Percentiles rank a stretch among this genome's conserved stretches.
These are phyloP conservation scores for Fusarium continuum DNA, from an alignment of 2,329 filamentous ascomycete genomes.

Conservation along the genomic window DNA sequence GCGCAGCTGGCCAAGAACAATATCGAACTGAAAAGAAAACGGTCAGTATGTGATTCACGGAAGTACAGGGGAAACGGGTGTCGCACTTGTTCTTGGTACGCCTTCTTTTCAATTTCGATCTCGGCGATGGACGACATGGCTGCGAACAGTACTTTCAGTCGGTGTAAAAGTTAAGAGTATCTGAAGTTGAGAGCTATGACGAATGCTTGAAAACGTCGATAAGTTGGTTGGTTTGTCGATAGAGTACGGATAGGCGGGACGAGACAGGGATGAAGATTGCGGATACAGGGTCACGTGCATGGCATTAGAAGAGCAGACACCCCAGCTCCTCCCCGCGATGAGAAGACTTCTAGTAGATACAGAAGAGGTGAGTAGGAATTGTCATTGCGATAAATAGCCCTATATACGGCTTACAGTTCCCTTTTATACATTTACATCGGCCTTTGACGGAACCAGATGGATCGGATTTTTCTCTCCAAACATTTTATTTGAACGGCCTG, in stretches of 20 bases:
- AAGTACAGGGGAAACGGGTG: neutral
- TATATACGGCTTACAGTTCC: too few species aligned
- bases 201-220: conserved; percentile 3
- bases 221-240: conserved; percentile 2
- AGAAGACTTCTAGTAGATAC: conserved; percentile 7
- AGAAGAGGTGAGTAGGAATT: too few species aligned
- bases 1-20: conserved; percentile 77
- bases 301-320: neutral
- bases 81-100: conserved; percentile 66
- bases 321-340: conserved; percentile 1
- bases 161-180: neutral
- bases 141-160: neutral
- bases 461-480: neutral
- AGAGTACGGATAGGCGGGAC: neutral
- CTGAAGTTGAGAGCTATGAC: neutral
- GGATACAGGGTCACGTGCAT: conserved; percentile 32
- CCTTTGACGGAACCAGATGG: neutral
- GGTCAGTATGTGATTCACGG: conserved; percentile 23
- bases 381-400: too few species aligned
- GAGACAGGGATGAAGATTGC: conserved; percentile 21
- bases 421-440: too few species aligned
- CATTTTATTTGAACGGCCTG: neutral
- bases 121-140: conserved; percentile 49
- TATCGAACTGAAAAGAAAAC: conserved; percentile 69
- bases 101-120: conserved; percentile 62